Base-by-base conservation (phyloP, 2,329 filamentous ascomycete species). In the Fusarium papillatum region DNA sequence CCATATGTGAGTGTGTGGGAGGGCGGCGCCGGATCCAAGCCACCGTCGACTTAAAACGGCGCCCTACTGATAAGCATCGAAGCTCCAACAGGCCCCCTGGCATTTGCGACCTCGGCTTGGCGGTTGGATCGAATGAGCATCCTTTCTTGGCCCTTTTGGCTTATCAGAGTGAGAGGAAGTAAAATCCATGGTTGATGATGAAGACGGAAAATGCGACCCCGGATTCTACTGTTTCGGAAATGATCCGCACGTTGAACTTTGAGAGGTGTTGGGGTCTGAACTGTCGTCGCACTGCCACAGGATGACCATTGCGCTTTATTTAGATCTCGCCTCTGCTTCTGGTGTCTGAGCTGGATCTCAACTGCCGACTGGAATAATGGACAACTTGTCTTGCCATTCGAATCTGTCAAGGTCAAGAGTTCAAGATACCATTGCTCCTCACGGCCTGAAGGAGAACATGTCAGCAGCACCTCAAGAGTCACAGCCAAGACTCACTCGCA, bases 1-100 rank as follows among this genome's bases (percentile, higher is more conserved):
- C 50, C 67, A 68, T 48, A 60, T 67, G 57, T 46, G 53, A 53
- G 59, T 41, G 48, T 53, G 59, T 68, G n/a, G 64, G 68, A 68
- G 63, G 65, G 64, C 31, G 31, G 31, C 31, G 31, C 66, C 60
- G 63, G 67, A 68, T 39, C 48, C 46, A 65, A 77, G 73, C 76
- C 76, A 76, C 73, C 69, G 66, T 69, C 68, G 73, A 65, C 73
- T 66, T 69, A 71, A 74, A 76, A 77, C 66, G 66, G 74, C 65
- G 65, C 72, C 68, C 68, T 64, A 69, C 78, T 78, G 78, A 80
- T 80, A 80, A 80, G 77, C 69, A 70, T 72, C 50, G 38, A 69
- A 70, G 66, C 50, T 71, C 70, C 65, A 61, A 77, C 64, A 80
- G 78, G 74, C 60, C 68, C 72, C 72, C 64, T 50, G 36, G 63